Evolutionary conservation across 768 basidiomycete species (phyloP).

Genomic region (Lentinus brumalis): DNA sequence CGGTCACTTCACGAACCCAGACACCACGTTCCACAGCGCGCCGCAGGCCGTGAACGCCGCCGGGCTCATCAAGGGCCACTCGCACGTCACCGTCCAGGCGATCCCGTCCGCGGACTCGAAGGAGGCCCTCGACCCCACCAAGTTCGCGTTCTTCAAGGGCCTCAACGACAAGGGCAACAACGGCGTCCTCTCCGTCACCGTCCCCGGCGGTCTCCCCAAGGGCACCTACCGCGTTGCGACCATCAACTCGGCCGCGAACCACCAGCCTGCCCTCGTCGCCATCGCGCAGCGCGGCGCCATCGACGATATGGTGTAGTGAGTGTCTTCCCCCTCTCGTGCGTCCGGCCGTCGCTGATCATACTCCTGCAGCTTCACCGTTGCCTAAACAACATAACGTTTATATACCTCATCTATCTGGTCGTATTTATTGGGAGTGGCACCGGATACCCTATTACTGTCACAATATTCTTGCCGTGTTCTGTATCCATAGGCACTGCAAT

Average conservation of each 20-base stretch:
- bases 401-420: not conserved
- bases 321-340: not conserved
- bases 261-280: constrained; percentile 42
- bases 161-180: constrained; percentile 44
- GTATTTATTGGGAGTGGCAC: constrained; percentile 12
- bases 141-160: constrained; percentile 70
- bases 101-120: constrained; percentile 46
- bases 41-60: constrained; percentile 51
- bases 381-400: not conserved
- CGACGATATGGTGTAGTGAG: constrained; percentile 45
- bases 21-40: constrained; percentile 53
- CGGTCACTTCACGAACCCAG: constrained; percentile 62
- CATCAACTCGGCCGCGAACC: constrained; percentile 51
- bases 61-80: constrained; percentile 53
- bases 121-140: constrained; percentile 47
- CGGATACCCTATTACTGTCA: constrained; percentile 13
- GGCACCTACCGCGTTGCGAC: constrained; percentile 45
- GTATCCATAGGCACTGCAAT: constrained; percentile 21
- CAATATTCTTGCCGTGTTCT: not conserved
- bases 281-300: constrained; percentile 46
- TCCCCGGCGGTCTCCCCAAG: constrained; percentile 44
- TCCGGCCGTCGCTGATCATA: not conserved
- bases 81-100: constrained; percentile 56
- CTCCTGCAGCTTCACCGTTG: constrained; percentile 14
- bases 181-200: constrained; percentile 43